These are phyloP conservation scores for Fusarium floridanum DNA, from an alignment of 2,329 filamentous ascomycete species.

Conservation along the genomic window DNA sequence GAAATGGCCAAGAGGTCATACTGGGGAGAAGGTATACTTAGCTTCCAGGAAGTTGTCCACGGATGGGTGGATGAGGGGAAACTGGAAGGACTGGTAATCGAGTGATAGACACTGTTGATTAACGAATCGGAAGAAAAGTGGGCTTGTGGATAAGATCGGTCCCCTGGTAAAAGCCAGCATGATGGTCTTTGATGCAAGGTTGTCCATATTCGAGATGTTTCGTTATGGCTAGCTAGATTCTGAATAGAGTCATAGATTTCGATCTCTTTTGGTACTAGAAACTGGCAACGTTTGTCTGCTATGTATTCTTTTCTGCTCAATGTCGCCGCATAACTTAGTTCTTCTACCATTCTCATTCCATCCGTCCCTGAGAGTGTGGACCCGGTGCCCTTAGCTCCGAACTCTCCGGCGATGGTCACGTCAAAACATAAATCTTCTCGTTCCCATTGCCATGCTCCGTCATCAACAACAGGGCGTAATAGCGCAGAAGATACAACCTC, in stretches of 20 bases:
- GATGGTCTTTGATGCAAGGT: not conserved
- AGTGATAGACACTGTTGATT: not conserved
- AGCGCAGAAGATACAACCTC: no score
- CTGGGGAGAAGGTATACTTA: not conserved
- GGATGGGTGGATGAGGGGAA: not conserved
- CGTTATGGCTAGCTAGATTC: not conserved
- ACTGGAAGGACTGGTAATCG: not conserved
- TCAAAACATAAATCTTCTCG: not conserved
- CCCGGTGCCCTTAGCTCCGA: not conserved
- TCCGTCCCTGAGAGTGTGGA: not conserved
- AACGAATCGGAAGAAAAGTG: not conserved
- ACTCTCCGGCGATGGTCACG: not conserved
- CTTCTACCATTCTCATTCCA: no score
- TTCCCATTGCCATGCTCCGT: not conserved
- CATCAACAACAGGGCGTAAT: not conserved
- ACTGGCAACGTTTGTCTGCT: not conserved
- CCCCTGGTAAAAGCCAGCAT: not conserved
- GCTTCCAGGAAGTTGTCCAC: not conserved
- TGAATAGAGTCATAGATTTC: not conserved
- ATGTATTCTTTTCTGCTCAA: not conserved
- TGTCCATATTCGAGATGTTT: not conserved
- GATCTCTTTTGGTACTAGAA: not conserved
- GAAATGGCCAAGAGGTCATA: constrained; percentile 2
- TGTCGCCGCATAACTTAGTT: not conserved
- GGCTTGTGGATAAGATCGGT: not conserved